Percentiles rank a stretch among this genome's conserved stretches.
These are phyloP conservation scores for Nitzschia sp. DNA, from an alignment of 108 stramenopile genomes.

Conservation along the genomic window DNA sequence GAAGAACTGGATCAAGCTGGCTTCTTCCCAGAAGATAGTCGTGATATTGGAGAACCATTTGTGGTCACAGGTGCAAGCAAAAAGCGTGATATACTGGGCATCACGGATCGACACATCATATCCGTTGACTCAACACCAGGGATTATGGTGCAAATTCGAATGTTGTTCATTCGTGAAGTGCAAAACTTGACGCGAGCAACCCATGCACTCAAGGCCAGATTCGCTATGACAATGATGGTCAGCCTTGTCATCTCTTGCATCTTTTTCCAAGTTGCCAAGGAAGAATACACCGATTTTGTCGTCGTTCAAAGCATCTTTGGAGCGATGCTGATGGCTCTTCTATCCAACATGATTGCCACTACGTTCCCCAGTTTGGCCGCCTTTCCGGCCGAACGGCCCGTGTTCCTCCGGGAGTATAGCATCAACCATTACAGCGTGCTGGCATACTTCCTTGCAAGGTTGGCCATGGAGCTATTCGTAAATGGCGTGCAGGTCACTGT, in stretches of 20 bases:
- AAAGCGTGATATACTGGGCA: slow-evolving; percentile 33
- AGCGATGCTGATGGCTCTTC: slow-evolving; percentile 48
- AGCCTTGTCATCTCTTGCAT: slow-evolving; percentile 52
- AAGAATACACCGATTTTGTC: slow-evolving; percentile 19
- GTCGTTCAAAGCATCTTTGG: slow-evolving; percentile 58
- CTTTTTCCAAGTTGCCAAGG: slow-evolving; percentile 47
- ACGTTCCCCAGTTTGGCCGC: slow-evolving; percentile 49
- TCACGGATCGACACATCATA: slow-evolving; percentile 1
- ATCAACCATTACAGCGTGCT: slow-evolving; percentile 72
- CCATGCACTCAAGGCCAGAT: slow-evolving; percentile 42
- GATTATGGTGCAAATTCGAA: slow-evolving; percentile 32
- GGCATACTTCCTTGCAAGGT: slow-evolving; percentile 57
- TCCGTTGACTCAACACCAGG: slow-evolving; percentile 30
- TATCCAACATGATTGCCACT: slow-evolving; percentile 44
- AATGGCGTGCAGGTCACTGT: slow-evolving; percentile 38
- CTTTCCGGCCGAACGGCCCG: slow-evolving; percentile 62
- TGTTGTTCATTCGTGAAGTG: slow-evolving; percentile 52
- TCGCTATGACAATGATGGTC: slow-evolving; percentile 50
- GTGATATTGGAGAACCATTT: slow-evolving; percentile 18
- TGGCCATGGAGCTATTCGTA: slow-evolving; percentile 43
- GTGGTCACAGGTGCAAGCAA: not conserved
- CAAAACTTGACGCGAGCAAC: slow-evolving; percentile 42
- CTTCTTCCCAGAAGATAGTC: slow-evolving; percentile 34
- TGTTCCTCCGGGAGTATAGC: slow-evolving; percentile 74
- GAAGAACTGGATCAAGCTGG: slow-evolving; percentile 35